Conservation (phyloP, 2,329 filamentous ascomycete species). For the Nothopassalora personata region DNA sequence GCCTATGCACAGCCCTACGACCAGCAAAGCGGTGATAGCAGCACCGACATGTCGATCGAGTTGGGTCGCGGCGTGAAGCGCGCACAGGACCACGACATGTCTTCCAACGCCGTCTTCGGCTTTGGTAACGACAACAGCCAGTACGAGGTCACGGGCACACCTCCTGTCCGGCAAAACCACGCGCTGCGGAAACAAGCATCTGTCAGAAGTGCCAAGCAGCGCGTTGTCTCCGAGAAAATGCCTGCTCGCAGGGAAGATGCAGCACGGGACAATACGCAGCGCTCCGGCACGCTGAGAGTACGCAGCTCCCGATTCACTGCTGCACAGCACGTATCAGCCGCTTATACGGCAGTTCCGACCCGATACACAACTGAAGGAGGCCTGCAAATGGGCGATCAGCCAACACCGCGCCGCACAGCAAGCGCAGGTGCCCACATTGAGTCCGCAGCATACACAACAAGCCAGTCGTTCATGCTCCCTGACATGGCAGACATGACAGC, state of each 20-base stretch:
- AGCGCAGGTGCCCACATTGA: slow-evolving; percentile 33
- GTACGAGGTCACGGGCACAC: slow-evolving; percentile 42
- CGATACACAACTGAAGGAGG: slow-evolving; percentile 18
- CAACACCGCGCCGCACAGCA: slow-evolving; percentile 22
- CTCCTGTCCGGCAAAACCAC: slow-evolving; percentile 33
- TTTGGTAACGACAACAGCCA: slow-evolving; percentile 45
- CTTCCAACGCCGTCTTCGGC: slow-evolving; percentile 46
- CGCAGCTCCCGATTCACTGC: slow-evolving; percentile 53
- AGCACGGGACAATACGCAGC: slow-evolving; percentile 39
- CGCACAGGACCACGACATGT: slow-evolving; percentile 40
- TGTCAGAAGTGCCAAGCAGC: slow-evolving; percentile 38
- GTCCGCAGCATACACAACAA: slow-evolving; percentile 46
- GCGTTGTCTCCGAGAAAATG: slow-evolving; percentile 53
- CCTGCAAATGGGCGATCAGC: slow-evolving; percentile 9
- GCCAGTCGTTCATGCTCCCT: slow-evolving; percentile 55
- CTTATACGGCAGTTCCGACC: slow-evolving; percentile 12
- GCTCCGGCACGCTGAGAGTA: slow-evolving; percentile 38
- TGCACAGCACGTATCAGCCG: slow-evolving; percentile 19
- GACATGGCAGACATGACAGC: slow-evolving; percentile 58
- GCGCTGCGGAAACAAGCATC: slow-evolving; percentile 43
- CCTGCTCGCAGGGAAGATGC: slow-evolving; percentile 50
- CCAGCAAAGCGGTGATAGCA: slow-evolving; percentile 30
- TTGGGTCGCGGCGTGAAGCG: slow-evolving; percentile 48
- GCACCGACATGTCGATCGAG: slow-evolving; percentile 50
- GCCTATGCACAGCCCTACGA: slow-evolving; percentile 16